Conservation (phyloP, 2,329 filamentous ascomycete genomes). For the Clonostachys sp. region DNA sequence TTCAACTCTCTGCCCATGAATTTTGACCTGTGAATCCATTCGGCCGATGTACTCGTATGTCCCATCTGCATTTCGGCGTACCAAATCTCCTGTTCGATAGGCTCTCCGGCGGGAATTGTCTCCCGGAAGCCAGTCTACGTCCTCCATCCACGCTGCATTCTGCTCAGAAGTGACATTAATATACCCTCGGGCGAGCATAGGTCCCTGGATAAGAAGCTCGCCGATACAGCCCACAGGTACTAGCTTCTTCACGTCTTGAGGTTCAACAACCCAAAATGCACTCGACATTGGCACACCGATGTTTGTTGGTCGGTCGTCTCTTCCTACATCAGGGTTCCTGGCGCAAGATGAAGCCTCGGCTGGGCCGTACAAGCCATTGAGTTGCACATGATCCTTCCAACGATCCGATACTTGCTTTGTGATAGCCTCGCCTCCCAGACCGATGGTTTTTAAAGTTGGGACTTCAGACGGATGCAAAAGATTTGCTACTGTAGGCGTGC, state of each 20-base stretch:
- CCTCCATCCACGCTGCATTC: not conserved
- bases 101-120: not conserved
- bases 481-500: slow-evolving; percentile 9
- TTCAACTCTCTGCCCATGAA: not conserved
- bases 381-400: slow-evolving; percentile 4
- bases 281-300: slow-evolving; percentile 4
- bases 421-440: slow-evolving; percentile 6
- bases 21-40: not conserved
- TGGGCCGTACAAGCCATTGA: slow-evolving; percentile 33
- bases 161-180: slow-evolving; percentile 1
- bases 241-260: not conserved
- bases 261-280: slow-evolving; percentile 5
- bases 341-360: slow-evolving; percentile 27
- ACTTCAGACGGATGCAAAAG: slow-evolving; percentile 7
- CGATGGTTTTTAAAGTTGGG: not conserved
- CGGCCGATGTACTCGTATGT: slow-evolving; percentile 1
- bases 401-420: slow-evolving; percentile 2
- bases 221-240: slow-evolving; percentile 16
- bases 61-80: not conserved
- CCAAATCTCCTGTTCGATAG: not conserved
- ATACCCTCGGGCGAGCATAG: slow-evolving; percentile 40
- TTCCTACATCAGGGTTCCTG: not conserved
- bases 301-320: not conserved
- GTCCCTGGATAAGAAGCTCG: slow-evolving; percentile 41
- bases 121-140: not conserved